A percentile compares a stretch with the other conserved stretches of the same genome.
Evolutionary conservation across 2,329 filamentous ascomycete species (phyloP).

Genomic region (Fusarium solani-melongenae): DNA sequence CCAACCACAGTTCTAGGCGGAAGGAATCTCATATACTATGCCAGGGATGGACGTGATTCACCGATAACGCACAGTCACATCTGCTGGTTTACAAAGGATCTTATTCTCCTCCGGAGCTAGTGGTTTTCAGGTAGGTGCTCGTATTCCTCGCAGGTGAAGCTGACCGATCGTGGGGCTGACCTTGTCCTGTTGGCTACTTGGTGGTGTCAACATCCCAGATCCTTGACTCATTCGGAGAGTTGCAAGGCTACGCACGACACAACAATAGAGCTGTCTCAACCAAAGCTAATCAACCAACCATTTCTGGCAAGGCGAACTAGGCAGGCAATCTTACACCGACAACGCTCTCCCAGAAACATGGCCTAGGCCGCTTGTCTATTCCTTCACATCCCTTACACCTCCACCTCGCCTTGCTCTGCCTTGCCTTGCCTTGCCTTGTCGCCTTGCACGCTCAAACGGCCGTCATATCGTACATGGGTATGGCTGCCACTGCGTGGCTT

Average conservation of each 20-base stretch:
- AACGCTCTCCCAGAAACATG: constrained; percentile 11
- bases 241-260: not conserved
- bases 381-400: constrained; percentile 21
- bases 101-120: constrained; percentile 4
- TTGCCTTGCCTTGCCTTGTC: not conserved
- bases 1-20: not conserved
- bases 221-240: not conserved
- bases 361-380: constrained; percentile 29
- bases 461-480: constrained; percentile 26
- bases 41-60: not conserved
- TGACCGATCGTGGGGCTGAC: not conserved
- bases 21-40: not conserved
- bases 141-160: not conserved
- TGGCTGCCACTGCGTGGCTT: constrained; percentile 8
- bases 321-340: not conserved
- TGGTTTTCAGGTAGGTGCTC: constrained; percentile 12
- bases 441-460: constrained; percentile 13
- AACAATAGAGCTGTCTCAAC: not conserved
- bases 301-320: not conserved
- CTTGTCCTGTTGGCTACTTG: not conserved
- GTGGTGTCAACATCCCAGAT: not conserved
- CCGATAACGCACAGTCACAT: not conserved
- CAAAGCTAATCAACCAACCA: not conserved
- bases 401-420: not conserved
- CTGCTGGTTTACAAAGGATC: constrained; percentile 19